Evolutionary conservation across 208 protist genomes (phyloP), one percentile per base, ranked within the genome.

Genomic region (Trypanosoma rangeli): DNA sequence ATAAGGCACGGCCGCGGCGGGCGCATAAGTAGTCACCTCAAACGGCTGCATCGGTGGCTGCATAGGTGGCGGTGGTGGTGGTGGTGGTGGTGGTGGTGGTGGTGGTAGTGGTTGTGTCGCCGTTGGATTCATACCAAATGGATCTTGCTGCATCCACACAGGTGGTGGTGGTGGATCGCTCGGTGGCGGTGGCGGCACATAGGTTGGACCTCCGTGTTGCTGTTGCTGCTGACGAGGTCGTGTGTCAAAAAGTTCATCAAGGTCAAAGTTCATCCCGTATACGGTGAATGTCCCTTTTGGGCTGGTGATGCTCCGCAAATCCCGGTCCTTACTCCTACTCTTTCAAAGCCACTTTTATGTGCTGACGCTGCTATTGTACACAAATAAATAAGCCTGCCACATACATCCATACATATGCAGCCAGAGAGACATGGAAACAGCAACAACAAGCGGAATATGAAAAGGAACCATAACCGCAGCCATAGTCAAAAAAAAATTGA

Each of bases 231-330:
- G 69, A 5, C 31, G 58, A 18, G 78, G 64, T 49, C 66, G 52
- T 18, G 70, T 71, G 42, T 85, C 88, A 64, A 94, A 94, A n/a
- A 94, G 77, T 42, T 89, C 85, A 61, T 94, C 88, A 54, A 94
- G 58, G 62, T 89, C 74, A 24, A 88, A 49, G 22, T 44, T 75
- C 70, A 75, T 75, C 44, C 44, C 22, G 16, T 42, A 39, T 39
- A 7, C 20, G 5, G 8, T 10, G 5, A 26, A 29, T 22, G 26
- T 28, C 28, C 4, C 22, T 49, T 16, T 18, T 44, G 37, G 31
- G 12, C 28, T 57, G 15, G 53, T 57, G n/a, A 35, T 63, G 33
- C 9, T 59, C 24, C 18, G 20, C 37, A 35, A 60, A 59, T 22
- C 26, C 5, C 18, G 5, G n/a, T 42, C 35, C 35, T 26, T 62